Base-by-base conservation (phyloP, 2,329 filamentous ascomycete species). In the Rhynchosporium agropyri region DNA sequence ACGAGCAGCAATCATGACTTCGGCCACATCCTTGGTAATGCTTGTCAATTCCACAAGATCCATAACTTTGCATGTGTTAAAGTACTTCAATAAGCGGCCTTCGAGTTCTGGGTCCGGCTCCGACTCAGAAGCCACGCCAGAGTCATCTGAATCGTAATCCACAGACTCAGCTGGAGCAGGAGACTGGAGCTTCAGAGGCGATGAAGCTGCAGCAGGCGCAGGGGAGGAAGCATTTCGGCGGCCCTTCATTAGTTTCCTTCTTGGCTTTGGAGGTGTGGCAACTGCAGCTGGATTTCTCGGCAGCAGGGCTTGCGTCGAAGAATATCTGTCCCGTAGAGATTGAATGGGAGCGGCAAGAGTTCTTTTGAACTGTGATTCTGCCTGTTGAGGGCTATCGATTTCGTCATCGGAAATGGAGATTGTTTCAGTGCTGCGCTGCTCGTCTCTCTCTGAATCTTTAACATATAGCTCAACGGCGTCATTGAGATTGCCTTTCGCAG, bases 21-120 rank as follows among this genome's bases (percentile, higher is more conserved):
- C 81, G 1, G 93, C 87, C 53, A 88, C 82, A 5, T 87, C 84
- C 68, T 89, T 83, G 42, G 89, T 88, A 64, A 90, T 86, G 38
- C 87, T 88, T 0, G 91, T 91, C 65, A 97, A 88, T 69, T 96
- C 93, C 1, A 89, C 85, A 48, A 99, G 83, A 62, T 94, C 91
- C 42, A 88, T 84, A 9, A 85, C 79, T 4, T 86, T 85, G 74
- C 91, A 95, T 0, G 82, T 86, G 72, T 98, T 98, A 76, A 99
- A 87, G 71, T 92, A 96, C 7, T 87, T 83, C 33, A 98, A 79
- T 6, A 97, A 84, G 61, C 82, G 82, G 4, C 72, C 72, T 36
- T 85, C 80, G 46, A 85, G 74, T 36, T 76, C 73, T 15, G 76
- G 75, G 57, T 79, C 76, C 31, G 79, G 77, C 49, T 67, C 66